These are phyloP conservation scores for Xylariales sp. DNA, from an alignment of 2,329 filamentous ascomycete species.

Conservation along the genomic window DNA sequence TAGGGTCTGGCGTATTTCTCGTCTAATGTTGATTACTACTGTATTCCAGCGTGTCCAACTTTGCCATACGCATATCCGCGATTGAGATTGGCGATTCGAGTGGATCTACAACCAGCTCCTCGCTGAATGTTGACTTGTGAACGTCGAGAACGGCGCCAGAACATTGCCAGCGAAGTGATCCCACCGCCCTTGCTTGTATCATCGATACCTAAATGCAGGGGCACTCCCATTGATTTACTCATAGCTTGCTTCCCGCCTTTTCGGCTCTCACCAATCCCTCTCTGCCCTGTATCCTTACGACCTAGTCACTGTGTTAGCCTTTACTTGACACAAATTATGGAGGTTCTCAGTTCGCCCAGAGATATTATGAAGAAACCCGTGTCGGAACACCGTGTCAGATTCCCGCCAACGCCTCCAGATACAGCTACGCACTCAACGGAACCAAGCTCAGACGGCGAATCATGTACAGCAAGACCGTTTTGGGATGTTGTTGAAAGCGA, in stretches of 20 bases:
- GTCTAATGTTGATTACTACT: not conserved
- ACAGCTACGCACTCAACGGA: conserved; percentile 1
- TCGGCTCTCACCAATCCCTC: too few species aligned
- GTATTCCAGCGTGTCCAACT: not conserved
- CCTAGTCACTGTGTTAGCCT: too few species aligned
- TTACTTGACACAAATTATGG: not conserved
- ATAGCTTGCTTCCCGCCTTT: too few species aligned
- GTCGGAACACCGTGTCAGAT: not conserved
- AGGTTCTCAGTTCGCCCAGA: not conserved
- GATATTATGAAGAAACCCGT: not conserved
- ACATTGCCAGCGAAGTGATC: too few species aligned
- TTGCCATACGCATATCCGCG: not conserved
- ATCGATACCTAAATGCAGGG: too few species aligned
- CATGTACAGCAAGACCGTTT: not conserved
- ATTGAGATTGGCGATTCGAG: not conserved
- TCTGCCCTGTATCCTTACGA: too few species aligned
- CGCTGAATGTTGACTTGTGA: too few species aligned
- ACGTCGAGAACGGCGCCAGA: too few species aligned
- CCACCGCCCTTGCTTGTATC: too few species aligned
- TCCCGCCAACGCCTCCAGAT: conserved; percentile 6
- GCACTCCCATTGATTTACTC: too few species aligned
- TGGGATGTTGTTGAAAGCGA: conserved; percentile 15
- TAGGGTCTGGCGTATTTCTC: not conserved
- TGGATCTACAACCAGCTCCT: conserved; percentile 1
- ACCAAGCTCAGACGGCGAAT: conserved; percentile 4